Percentiles rank a stretch among this genome's conserved stretches.
phyloP scores from a whole-genome alignment of 371 early-diverging fungal genomes.

The Circinella umbellata region DNA sequence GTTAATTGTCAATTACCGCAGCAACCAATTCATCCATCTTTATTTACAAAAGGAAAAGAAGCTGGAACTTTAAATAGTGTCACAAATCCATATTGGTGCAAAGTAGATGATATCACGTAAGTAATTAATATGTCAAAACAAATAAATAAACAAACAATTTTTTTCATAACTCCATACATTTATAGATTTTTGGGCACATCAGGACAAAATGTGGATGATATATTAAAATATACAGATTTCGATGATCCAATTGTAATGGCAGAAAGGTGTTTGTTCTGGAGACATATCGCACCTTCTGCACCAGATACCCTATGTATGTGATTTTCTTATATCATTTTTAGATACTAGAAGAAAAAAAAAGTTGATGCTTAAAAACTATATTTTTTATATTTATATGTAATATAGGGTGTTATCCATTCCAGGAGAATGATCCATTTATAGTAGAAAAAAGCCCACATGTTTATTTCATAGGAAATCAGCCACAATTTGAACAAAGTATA shows the following conservation, averaged over 20 bases:
- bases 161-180: not conserved
- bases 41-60: conserved; percentile 65
- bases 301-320: conserved; percentile 90
- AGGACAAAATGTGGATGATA: conserved; percentile 90
- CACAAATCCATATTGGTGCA: conserved; percentile 82
- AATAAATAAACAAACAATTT: not conserved
- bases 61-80: conserved; percentile 67
- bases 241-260: conserved; percentile 73
- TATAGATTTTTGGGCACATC: conserved; percentile 75
- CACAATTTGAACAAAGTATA: conserved; percentile 67
- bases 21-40: conserved; percentile 74
- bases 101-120: conserved; percentile 70
- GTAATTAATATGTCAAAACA: not conserved
- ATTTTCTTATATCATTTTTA: not conserved
- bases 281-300: conserved; percentile 88
- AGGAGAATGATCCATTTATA: conserved; percentile 85
- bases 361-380: too few relatives aligned
- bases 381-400: not conserved
- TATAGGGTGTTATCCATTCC: conserved; percentile 87
- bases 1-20: conserved; percentile 83
- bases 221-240: conserved; percentile 65
- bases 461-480: conserved; percentile 92
- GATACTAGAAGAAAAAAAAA: too few relatives aligned
- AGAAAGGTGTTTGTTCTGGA: conserved; percentile 73
- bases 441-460: conserved; percentile 77